A percentile compares a stretch with the other conserved stretches of the same genome.
Evolutionary conservation across 306 rosid species (phyloP).

Genomic region (Malus sieversii): DNA sequence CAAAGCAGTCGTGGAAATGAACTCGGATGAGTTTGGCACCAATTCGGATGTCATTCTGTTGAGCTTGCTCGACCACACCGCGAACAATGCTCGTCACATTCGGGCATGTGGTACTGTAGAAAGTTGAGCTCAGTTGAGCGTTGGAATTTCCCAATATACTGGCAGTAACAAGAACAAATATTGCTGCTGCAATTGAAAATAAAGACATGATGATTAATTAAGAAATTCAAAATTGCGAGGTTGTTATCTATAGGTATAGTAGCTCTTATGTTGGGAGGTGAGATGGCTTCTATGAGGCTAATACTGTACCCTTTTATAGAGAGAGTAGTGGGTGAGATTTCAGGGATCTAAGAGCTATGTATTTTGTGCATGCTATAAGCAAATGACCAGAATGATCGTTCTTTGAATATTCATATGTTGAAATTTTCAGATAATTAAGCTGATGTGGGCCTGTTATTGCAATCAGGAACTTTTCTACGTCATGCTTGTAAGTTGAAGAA

Average conservation of each 20-base stretch:
- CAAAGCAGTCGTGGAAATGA: constrained; percentile 35
- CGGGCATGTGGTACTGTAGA: constrained; percentile 15
- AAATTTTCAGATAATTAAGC: background rate
- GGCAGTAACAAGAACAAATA: background rate
- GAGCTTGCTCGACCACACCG: constrained; percentile 22
- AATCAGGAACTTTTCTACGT: background rate
- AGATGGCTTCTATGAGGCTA: background rate
- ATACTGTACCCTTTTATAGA: background rate
- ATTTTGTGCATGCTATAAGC: background rate
- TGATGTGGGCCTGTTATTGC: background rate
- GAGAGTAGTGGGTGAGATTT: background rate
- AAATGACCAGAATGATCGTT: background rate
- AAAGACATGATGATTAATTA: background rate
- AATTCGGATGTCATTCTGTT: constrained; percentile 6
- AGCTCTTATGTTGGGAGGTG: background rate
- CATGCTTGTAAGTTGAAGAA: background rate
- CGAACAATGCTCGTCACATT: constrained; percentile 19
- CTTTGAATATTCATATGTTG: background rate
- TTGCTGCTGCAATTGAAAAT: background rate
- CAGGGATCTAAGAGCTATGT: background rate
- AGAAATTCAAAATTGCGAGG: background rate
- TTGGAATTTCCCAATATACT: background rate
- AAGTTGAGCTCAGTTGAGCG: constrained; percentile 22
- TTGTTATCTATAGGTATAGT: background rate
- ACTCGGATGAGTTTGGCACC: constrained; percentile 32